A percentile compares a stretch with the other conserved stretches of the same genome.
Evolutionary conservation across 1,139 yeast genomes (phyloP).

Genomic region (Taphrina wiesneri): DNA sequence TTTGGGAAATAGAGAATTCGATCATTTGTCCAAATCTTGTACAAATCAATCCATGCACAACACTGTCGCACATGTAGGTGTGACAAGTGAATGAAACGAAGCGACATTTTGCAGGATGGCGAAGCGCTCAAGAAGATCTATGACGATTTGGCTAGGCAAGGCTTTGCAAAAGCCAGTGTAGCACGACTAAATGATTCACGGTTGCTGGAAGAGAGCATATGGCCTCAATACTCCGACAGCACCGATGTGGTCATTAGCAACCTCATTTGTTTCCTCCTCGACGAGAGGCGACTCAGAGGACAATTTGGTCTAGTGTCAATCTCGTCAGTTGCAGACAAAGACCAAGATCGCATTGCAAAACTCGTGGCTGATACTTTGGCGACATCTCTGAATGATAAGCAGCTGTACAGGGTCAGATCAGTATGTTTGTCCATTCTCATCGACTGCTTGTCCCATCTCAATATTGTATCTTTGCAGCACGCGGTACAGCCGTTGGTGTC

Average conservation of each 20-base stretch:
- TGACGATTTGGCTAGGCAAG: slow-evolving; percentile 5
- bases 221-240: neutral
- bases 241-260: neutral
- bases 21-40: too few species aligned
- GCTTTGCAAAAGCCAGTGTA: neutral
- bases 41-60: too few species aligned
- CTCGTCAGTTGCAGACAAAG: neutral
- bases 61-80: too few species aligned
- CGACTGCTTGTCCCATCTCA: neutral
- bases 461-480: neutral
- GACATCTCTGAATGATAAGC: neutral
- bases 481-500: slow-evolving; percentile 22
- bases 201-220: neutral
- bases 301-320: neutral
- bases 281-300: neutral
- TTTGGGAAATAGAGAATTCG: too few species aligned
- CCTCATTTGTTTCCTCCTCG: neutral
- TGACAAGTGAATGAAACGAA: neutral
- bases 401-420: neutral
- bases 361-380: neutral
- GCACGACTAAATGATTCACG: neutral
- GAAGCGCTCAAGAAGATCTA: neutral
- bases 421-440: neutral
- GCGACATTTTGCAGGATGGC: neutral
- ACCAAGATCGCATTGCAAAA: neutral